These are phyloP conservation scores for Trichophyton rubrum DNA, from an alignment of 2,329 filamentous ascomycete genomes.

Conservation along the genomic window DNA sequence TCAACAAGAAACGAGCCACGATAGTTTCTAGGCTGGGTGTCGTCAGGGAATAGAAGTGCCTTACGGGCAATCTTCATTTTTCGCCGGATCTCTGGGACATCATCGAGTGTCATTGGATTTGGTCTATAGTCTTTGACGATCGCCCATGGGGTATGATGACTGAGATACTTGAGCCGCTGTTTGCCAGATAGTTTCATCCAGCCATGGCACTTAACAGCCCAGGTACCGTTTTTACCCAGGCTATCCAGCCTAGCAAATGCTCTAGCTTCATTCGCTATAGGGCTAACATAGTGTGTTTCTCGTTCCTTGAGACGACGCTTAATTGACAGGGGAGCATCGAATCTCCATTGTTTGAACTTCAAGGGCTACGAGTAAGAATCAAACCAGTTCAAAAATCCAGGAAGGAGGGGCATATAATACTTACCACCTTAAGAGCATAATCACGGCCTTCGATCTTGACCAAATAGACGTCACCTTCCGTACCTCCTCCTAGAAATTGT, in stretches of 20 bases:
- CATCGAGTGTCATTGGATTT: conserved; percentile 1
- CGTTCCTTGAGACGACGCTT: background rate
- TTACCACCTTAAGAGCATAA: conserved; percentile 11
- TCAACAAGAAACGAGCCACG: conserved; percentile 8
- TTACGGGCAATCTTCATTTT: conserved; percentile 12
- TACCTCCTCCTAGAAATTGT: conserved; percentile 4
- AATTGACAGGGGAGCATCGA: background rate
- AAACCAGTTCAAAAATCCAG: no score
- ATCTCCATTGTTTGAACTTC: background rate
- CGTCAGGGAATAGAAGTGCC: conserved; percentile 7
- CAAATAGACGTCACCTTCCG: conserved; percentile 7
- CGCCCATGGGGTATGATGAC: conserved; percentile 6
- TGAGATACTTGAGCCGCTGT: conserved; percentile 1
- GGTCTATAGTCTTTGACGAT: conserved; percentile 12
- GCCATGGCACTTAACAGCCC: conserved; percentile 12
- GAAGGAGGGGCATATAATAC: background rate
- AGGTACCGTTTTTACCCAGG: conserved; percentile 11
- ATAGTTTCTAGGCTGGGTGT: conserved; percentile 8
- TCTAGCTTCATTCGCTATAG: conserved; percentile 10
- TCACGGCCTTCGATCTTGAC: conserved; percentile 4
- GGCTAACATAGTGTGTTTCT: conserved; percentile 2
- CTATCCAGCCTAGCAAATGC: conserved; percentile 12
- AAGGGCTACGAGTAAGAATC: background rate
- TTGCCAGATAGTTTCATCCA: conserved; percentile 11
- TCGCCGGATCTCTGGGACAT: conserved; percentile 10